A percentile compares a stretch with the other conserved stretches of the same genome.
Conservation (phyloP, 192 early-diverging fungal genomes). For the Chytriomyces sp. region DNA sequence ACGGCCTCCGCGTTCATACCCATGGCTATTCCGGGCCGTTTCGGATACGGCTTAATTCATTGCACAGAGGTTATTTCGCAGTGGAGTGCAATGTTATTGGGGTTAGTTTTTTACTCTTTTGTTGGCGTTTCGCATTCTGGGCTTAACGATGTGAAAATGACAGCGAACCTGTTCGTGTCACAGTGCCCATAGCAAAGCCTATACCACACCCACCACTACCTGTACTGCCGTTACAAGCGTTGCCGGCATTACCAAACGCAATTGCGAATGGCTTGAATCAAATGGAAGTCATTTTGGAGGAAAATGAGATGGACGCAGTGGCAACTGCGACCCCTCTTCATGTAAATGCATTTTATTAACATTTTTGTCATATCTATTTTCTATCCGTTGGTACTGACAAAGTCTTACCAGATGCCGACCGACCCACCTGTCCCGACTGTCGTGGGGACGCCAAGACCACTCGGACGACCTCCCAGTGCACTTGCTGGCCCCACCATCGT, state of each 20-base stretch:
- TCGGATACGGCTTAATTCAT: constrained; percentile 9
- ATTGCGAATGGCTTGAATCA: not conserved
- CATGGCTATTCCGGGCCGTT: not conserved
- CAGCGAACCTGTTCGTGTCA: not conserved
- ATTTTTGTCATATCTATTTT: too few relatives aligned
- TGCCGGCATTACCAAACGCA: not conserved
- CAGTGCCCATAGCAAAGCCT: constrained; percentile 14
- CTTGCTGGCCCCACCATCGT: not conserved
- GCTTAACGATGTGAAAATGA: not conserved
- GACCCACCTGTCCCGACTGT: not conserved
- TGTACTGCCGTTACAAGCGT: not conserved
- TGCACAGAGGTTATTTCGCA: constrained; percentile 20
- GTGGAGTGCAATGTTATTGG: constrained; percentile 5
- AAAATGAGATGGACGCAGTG: not conserved
- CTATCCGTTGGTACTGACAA: too few relatives aligned
- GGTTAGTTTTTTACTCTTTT: constrained; percentile 21
- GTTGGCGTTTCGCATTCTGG: not conserved
- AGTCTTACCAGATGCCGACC: too few relatives aligned
- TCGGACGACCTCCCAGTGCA: not conserved
- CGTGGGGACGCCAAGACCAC: not conserved
- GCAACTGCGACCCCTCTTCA: too few relatives aligned
- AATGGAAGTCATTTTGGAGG: not conserved
- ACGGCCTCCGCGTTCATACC: not conserved
- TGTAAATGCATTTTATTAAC: too few relatives aligned
- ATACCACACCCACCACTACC: not conserved